Conservation (phyloP, 2,329 filamentous ascomycete genomes). For the Chaetomium sp. region DNA sequence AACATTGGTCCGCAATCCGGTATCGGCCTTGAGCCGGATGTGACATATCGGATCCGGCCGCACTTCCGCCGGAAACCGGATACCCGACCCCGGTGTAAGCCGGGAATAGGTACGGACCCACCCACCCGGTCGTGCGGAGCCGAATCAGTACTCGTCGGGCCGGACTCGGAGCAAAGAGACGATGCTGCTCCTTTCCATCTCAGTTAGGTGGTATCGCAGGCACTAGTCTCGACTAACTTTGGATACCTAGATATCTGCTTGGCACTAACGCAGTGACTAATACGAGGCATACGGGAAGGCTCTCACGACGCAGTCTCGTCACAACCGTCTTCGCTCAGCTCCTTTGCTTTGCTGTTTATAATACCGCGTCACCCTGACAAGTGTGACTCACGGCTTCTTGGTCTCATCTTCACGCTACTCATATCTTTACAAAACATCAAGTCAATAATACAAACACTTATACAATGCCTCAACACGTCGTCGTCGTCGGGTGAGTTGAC, state of each 20-base stretch:
- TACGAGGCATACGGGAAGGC: not conserved
- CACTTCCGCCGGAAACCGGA: constrained; percentile 18
- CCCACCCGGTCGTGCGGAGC: constrained; percentile 17
- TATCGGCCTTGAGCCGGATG: not conserved
- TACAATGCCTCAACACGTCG: constrained; percentile 26
- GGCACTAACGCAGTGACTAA: not conserved
- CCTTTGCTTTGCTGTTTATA: not conserved
- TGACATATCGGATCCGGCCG: constrained; percentile 10
- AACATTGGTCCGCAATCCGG: not conserved
- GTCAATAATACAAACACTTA: not conserved
- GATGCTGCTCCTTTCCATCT: constrained; percentile 7
- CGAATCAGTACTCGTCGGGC: not conserved
- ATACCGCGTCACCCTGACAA: not conserved
- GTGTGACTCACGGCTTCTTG: not conserved
- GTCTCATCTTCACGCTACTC: not conserved
- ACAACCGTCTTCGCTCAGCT: too few species aligned
- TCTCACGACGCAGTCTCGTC: constrained; percentile 1
- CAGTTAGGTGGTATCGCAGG: not conserved
- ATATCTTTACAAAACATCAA: not conserved
- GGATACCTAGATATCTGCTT: not conserved
- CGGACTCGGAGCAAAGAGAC: not conserved
- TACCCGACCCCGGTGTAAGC: not conserved
- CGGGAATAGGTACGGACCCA: constrained; percentile 2
- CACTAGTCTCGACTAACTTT: not conserved
- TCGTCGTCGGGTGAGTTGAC: constrained; percentile 27